Conservation (phyloP, 2,329 filamentous ascomycete species). For the Thermomyces lanuginosus region DNA sequence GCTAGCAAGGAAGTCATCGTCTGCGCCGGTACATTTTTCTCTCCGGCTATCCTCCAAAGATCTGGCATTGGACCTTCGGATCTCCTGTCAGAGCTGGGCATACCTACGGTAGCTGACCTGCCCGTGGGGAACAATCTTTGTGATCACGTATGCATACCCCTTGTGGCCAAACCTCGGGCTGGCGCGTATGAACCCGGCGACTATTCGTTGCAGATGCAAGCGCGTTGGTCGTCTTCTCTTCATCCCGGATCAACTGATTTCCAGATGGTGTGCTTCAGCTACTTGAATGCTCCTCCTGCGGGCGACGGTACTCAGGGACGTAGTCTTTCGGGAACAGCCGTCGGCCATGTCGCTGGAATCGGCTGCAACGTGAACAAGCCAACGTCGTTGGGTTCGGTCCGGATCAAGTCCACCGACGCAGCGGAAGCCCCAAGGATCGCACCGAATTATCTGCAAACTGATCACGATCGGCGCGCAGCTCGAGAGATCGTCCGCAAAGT, state of each 20-base stretch:
- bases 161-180: slow-evolving; percentile 6
- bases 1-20: slow-evolving; percentile 7
- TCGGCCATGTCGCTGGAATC: slow-evolving; percentile 8
- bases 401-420: slow-evolving; percentile 6
- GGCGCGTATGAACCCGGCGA: slow-evolving; percentile 8
- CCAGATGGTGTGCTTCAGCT: slow-evolving; percentile 9
- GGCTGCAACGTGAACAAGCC: slow-evolving; percentile 9
- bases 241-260: slow-evolving; percentile 7
- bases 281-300: slow-evolving; percentile 5
- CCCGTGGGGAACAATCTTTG: slow-evolving; percentile 8
- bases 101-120: slow-evolving; percentile 6
- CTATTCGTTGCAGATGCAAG: slow-evolving; percentile 9
- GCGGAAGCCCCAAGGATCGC: slow-evolving; percentile 5
- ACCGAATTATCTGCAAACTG: slow-evolving; percentile 10
- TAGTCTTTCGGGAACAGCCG: slow-evolving; percentile 7
- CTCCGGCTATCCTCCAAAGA: slow-evolving; percentile 9
- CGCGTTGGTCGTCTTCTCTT: slow-evolving; percentile 8
- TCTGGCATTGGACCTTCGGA: slow-evolving; percentile 9
- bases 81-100: slow-evolving; percentile 3
- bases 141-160: slow-evolving; percentile 9
- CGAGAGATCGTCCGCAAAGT: slow-evolving; percentile 9
- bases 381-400: slow-evolving; percentile 6
- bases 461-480: slow-evolving; percentile 11
- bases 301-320: slow-evolving; percentile 3
- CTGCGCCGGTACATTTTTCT: slow-evolving; percentile 8